phyloP scores from a whole-genome alignment of 305 asterid species.

The Fraxinus latifolia region DNA sequence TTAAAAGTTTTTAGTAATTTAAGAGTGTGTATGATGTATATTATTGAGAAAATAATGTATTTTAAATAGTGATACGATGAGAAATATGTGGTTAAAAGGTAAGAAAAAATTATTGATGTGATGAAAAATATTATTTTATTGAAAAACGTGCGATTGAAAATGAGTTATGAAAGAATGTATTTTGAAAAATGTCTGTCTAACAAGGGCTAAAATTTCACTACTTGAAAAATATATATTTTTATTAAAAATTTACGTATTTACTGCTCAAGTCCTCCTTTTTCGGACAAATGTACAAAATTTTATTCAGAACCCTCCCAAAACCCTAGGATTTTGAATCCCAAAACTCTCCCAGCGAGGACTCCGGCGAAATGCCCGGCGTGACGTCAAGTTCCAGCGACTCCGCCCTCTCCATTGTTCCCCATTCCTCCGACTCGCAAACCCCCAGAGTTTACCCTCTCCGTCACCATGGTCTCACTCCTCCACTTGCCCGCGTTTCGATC shows the following conservation, averaged over 20 bases:
- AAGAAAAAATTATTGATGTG: too few relatives aligned
- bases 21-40: too few relatives aligned
- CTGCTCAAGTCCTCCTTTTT: background rate
- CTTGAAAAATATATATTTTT: too few relatives aligned
- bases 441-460: conserved; percentile 51
- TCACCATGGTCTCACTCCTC: conserved; percentile 46
- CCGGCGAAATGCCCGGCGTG: conserved; percentile 54
- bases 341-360: conserved; percentile 33
- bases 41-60: too few relatives aligned
- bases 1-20: too few relatives aligned
- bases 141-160: too few relatives aligned
- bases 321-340: conserved; percentile 29
- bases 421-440: conserved; percentile 31
- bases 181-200: too few relatives aligned
- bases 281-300: background rate
- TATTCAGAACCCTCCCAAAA: conserved; percentile 31
- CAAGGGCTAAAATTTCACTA: too few relatives aligned
- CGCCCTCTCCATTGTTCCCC: conserved; percentile 44
- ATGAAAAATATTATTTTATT: too few relatives aligned
- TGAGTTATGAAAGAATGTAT: too few relatives aligned
- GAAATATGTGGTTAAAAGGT: too few relatives aligned
- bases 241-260: background rate
- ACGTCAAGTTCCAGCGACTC: conserved; percentile 31
- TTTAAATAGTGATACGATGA: too few relatives aligned
- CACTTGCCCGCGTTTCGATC: conserved; percentile 59